Percentiles rank a stretch among this genome's conserved stretches.
Conservation (phyloP, 2,329 filamentous ascomycete genomes). For the Cladosporium oxysporum region DNA sequence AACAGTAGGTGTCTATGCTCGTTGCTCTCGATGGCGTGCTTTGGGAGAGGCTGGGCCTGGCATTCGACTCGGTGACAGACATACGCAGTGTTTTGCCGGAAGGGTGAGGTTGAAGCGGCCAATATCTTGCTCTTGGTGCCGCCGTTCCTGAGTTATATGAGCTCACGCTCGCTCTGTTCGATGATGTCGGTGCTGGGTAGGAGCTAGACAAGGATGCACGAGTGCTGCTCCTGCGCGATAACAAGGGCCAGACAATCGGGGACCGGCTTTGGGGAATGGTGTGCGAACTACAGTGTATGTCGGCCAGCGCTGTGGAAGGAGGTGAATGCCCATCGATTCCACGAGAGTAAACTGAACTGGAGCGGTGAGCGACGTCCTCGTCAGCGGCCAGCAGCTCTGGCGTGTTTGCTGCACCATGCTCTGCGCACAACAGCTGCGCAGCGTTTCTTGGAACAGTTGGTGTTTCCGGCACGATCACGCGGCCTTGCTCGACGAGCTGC, state of each 20-base stretch:
- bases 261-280: not conserved
- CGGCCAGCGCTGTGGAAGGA: not conserved
- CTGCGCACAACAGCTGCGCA: not conserved
- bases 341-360: constrained; percentile 8
- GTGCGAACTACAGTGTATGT: not conserved
- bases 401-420: not conserved
- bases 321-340: not conserved
- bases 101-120: not conserved
- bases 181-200: not conserved
- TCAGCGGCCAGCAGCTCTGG: not conserved
- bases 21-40: not conserved
- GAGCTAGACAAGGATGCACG: not conserved
- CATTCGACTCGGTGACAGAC: not conserved
- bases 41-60: not conserved
- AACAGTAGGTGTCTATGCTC: not conserved
- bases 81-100: not conserved
- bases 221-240: not conserved
- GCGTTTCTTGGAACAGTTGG: not conserved
- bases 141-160: not conserved
- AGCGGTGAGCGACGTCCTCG: not conserved
- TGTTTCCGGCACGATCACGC: not conserved
- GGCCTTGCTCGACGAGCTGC: not conserved
- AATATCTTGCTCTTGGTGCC: not conserved
- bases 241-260: not conserved
- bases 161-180: not conserved